phyloP scores from a whole-genome alignment of 2,329 filamentous ascomycete genomes.

The Cladosporium sp. region DNA sequence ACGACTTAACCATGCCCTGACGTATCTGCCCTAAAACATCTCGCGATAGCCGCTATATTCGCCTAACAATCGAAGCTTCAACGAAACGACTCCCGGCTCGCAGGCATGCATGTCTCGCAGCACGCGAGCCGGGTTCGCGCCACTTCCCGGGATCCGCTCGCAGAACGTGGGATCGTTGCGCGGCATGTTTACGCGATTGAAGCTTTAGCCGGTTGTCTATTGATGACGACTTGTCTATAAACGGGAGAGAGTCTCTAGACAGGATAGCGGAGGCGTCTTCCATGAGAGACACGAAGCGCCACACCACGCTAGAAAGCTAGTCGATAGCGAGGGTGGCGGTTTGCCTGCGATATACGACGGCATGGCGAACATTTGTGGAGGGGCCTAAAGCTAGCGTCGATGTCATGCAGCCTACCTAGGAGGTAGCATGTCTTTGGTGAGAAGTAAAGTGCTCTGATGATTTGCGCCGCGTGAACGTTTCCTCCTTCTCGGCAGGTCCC shows the following conservation, averaged over 20 bases:
- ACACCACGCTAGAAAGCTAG: background rate
- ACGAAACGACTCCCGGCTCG: background rate
- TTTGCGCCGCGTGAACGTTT: background rate
- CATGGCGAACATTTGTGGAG: too few relatives aligned
- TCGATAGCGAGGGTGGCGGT: background rate
- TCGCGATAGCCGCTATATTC: background rate
- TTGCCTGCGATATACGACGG: too few relatives aligned
- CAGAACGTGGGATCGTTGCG: background rate
- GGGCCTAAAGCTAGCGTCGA: background rate
- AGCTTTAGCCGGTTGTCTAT: too few relatives aligned
- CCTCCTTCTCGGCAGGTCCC: slow-evolving; percentile 3
- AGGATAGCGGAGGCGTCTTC: background rate
- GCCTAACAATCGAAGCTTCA: background rate
- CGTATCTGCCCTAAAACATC: background rate
- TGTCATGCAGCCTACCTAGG: slow-evolving; percentile 1
- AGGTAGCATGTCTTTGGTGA: background rate
- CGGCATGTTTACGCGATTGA: background rate
- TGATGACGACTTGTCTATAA: background rate
- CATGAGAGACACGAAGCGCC: too few relatives aligned
- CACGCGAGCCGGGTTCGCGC: background rate
- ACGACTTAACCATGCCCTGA: background rate
- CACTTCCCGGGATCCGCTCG: background rate
- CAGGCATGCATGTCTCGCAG: slow-evolving; percentile 7
- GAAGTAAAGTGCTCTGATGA: background rate
- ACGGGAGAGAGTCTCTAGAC: background rate